Conservation (phyloP, 2,329 filamentous ascomycete genomes). For the Diplodia intermedia region DNA sequence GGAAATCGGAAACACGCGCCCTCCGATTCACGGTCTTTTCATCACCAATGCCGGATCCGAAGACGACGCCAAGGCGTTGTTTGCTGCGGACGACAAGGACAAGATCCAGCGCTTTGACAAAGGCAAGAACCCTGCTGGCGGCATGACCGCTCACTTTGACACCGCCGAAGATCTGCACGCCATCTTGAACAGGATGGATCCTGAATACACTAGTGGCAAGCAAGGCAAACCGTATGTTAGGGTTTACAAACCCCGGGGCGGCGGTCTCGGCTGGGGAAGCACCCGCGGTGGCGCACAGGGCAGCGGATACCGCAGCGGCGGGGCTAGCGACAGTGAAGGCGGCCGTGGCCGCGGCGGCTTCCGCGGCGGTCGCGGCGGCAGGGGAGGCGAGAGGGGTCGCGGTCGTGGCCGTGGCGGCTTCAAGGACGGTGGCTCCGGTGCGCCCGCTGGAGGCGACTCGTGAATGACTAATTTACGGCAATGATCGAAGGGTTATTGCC, state of each 20-base stretch:
- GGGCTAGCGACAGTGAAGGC: conserved; percentile 76
- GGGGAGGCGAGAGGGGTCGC: conserved; percentile 52
- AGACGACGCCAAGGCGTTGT: conserved; percentile 81
- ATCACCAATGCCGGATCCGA: conserved; percentile 85
- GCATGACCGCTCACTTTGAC: conserved; percentile 87
- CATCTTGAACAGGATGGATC: conserved; percentile 75
- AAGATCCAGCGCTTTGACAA: conserved; percentile 76
- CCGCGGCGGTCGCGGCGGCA: conserved; percentile 54
- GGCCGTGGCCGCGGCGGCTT: conserved; percentile 63
- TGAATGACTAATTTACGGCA: conserved; percentile 14
- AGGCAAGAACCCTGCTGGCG: conserved; percentile 65
- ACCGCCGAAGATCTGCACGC: conserved; percentile 79
- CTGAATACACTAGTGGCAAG: conserved; percentile 76
- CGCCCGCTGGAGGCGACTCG: conserved; percentile 27
- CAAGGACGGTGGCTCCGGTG: conserved; percentile 25
- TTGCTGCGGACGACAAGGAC: conserved; percentile 79
- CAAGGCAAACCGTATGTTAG: conserved; percentile 82
- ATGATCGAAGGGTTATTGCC: conserved; percentile 1
- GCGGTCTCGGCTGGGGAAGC: conserved; percentile 65
- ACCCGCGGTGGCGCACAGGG: conserved; percentile 66
- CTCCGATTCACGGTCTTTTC: conserved; percentile 81
- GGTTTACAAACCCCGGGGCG: conserved; percentile 72
- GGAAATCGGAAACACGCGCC: conserved; percentile 58
- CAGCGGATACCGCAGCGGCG: conserved; percentile 87
- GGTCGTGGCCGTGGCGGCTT: conserved; percentile 40